A percentile compares a stretch with the other conserved stretches of the same genome.
phyloP scores from a whole-genome alignment of 805 yeast species.

The Lipomyces mesembrius region DNA sequence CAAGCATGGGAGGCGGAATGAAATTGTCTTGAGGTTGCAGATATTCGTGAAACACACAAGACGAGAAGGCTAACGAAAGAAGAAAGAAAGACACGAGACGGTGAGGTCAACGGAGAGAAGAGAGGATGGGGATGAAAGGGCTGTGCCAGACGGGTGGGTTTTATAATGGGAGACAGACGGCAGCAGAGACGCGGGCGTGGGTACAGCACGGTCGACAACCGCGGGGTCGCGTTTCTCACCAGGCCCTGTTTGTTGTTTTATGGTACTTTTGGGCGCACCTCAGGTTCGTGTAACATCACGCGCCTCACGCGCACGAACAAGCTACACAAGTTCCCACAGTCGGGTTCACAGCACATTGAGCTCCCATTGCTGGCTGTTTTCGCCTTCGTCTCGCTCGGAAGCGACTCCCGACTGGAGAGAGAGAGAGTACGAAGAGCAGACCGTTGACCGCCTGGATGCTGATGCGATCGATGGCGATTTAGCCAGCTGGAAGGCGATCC shows the following conservation, averaged over 20 bases:
- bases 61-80: background rate
- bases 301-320: background rate
- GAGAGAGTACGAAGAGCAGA: no score
- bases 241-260: conserved; percentile 1
- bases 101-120: background rate
- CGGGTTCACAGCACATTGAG: background rate
- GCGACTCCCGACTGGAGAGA: no score
- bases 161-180: background rate
- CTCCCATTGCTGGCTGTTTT: no score
- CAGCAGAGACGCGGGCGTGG: conserved; percentile 9
- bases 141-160: background rate
- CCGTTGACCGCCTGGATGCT: no score
- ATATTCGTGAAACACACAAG: background rate
- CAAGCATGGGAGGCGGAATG: background rate
- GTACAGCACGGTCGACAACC: background rate
- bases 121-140: background rate
- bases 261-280: conserved; percentile 1
- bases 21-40: background rate
- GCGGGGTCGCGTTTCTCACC: conserved; percentile 2
- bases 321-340: background rate
- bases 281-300: conserved; percentile 2
- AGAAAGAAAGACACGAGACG: no score
- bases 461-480: no score
- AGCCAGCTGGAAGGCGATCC: no score
- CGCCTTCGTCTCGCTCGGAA: no score